phyloP scores from a whole-genome alignment of 371 early-diverging fungal species.

The Caulochytrium protostelioides region DNA sequence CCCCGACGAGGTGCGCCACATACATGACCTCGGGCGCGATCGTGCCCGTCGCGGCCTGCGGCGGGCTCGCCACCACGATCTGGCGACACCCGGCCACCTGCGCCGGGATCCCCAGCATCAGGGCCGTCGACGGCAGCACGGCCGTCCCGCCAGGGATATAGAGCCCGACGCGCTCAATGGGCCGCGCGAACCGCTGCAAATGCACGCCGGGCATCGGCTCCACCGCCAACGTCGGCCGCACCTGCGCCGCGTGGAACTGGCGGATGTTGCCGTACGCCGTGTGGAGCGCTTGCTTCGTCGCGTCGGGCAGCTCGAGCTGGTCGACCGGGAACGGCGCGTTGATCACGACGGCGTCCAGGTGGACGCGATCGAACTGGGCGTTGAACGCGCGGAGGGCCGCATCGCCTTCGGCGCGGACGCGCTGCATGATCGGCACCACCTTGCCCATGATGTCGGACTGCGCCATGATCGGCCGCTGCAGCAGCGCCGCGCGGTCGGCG shows the following conservation, averaged over 20 bases:
- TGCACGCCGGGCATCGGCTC: slow-evolving; percentile 93
- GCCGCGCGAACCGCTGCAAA: slow-evolving; percentile 73
- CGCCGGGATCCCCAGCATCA: slow-evolving; percentile 94
- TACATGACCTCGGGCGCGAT: slow-evolving; percentile 88
- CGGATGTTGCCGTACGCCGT: slow-evolving; percentile 76
- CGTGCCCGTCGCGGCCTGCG: slow-evolving; percentile 68
- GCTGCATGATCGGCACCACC: slow-evolving; percentile 71
- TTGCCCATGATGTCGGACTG: slow-evolving; percentile 58
- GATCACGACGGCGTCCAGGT: slow-evolving; percentile 42
- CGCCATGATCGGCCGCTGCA: slow-evolving; percentile 76
- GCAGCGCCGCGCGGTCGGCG: slow-evolving; percentile 33
- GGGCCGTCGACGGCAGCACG: slow-evolving; percentile 76
- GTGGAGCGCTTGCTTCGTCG: slow-evolving; percentile 68
- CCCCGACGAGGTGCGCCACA: slow-evolving; percentile 92
- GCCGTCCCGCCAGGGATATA: slow-evolving; percentile 97
- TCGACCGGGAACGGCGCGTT: slow-evolving; percentile 61
- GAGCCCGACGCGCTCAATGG: slow-evolving; percentile 87
- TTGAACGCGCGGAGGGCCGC: slow-evolving; percentile 62
- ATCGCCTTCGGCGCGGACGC: slow-evolving; percentile 63
- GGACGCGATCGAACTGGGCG: slow-evolving; percentile 69
- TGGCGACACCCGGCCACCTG: slow-evolving; percentile 86
- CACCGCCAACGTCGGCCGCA: slow-evolving; percentile 43
- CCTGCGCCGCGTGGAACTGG: slow-evolving; percentile 84
- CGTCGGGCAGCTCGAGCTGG: slow-evolving; percentile 36
- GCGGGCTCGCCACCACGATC: slow-evolving; percentile 92